Evolutionary conservation across 1,139 yeast species (phyloP), one percentile per base, ranked within the genome.

Genomic region (Saccharomycopsis hybrid): DNA sequence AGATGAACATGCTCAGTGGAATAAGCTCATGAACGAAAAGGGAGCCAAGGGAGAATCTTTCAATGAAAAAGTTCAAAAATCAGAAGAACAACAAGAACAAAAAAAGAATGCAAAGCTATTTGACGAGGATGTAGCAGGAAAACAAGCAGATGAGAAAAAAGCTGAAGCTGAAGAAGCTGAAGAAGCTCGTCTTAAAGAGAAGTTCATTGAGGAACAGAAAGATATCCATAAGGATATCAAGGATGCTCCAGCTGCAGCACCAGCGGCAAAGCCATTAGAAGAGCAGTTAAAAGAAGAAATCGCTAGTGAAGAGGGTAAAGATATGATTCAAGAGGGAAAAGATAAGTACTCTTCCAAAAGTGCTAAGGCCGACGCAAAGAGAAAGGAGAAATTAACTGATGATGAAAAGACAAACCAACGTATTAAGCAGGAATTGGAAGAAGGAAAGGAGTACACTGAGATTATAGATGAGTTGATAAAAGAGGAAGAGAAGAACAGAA

Each of bases 181-280:
- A 24, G 46, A 24, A 33, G 44, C 9, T 11, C n/a, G 7, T 13
- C 3, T 32, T 7, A 36, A 32, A 25, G 45, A 43, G 24, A 25
- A 43, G 28, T 7, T 25, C 28, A 43, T 44, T 7, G 36, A 36
- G 29, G 37, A 41, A 32, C 30, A n/a, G 18, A 39, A 44, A 27
- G 46, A 13, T 32, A 42, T 40, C 9, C 37, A 33, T 25, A 40
- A 31, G 30, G 52, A 46, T 30, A 24, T 50, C 39, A 36, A 36
- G 24, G 39, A 36, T n/a, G 39, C 39, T 36, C 63, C 62, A 35
- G 46, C 29, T 24, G 63, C 63, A 4, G 59, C 57, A 4, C 52
- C 57, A 40, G 61, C 63, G 8, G 62, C 62, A 2, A 59, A 60
- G 47, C 55, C 60, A 1, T 59, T 62, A 2, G 48, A 56, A 9